Evolutionary conservation across 2,329 filamentous ascomycete genomes (phyloP), one percentile per base, ranked within the genome.

Genomic region (Hirsutella minnesotensis): DNA sequence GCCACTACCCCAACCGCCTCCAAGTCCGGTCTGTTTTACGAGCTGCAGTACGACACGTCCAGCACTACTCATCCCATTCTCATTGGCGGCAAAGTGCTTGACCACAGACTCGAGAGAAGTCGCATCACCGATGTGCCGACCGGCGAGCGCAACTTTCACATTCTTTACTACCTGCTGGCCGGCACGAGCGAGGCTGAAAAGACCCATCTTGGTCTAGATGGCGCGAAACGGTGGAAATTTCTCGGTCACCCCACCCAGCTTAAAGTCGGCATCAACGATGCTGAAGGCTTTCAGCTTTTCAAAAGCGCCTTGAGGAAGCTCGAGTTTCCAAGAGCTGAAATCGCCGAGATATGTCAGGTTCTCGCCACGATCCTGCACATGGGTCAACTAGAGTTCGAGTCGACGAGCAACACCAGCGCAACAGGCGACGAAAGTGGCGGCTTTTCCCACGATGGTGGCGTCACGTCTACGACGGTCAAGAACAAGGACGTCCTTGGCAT

Each of bases 301-400:
- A 96, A 96, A 69, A 95, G 86, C 1, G 92, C 92, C 1, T 68
- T 98, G 39, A 78, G 89, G 50, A 95, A 94, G 62, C 75, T 98
- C 13, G 92, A 96, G 63, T 96, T 98, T 49, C 85, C 90, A 4
- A 78, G 89, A 43, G 81, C 83, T 46, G 92, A 95, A 55, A 95
- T 98, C 57, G 92, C 92, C 33, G 90, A 95, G 60, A 89, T 98
- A 44, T 98, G 92, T 62, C 92, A 98, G 66, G 77, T 96, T 39
- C 71, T 98, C 42, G 92, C 92, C 27, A 82, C 80, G 53, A 95
- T 98, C 51, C 72, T 98, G n/a, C 92, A 98, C 60, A 89, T 98
- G 51, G 92, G 92, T 22, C 92, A 98, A 66, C 78, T 98, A 3
- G 92, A 98, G 54, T 98, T 98, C 52, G 80, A 84, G 58, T 88